Evolutionary conservation across 78 protist genomes (phyloP), one percentile per base, ranked within the genome.

Genomic region (Dictyostelium discoideum): DNA sequence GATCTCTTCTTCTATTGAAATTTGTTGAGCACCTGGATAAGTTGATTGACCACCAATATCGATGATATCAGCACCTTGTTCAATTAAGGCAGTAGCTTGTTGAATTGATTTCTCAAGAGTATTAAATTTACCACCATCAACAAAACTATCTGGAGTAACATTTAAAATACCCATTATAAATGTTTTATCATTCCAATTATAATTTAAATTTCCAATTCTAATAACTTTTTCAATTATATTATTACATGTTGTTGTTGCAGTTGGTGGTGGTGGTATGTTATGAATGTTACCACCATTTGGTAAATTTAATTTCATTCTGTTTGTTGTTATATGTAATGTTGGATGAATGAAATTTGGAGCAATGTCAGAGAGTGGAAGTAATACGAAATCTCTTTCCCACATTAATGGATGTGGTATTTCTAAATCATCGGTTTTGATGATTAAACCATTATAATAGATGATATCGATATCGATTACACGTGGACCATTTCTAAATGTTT

Each of bases 1-100:
- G 5, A 84, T 24, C 86, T 97, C 98, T 87, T 78, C 92, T 11
- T 92, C 96, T 8, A 69, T 40, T 32, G 72, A 63, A 54, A 97
- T 85, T 37, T 32, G 57, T 13, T 2, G 54, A 1, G 98, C 97
- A 44, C 93, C 93, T 2, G 98, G 98, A 37, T 97, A 85, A 16
- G 97, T 95, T 14, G 97, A 93, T 57, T 87, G 97, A 13, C 96
- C 98, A 14, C 98, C 98, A 13, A 97, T 73, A 74, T 97, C 98
- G 39, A 97, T 78, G 4, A 97, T 63, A 85, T 93, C 97, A 2
- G 97, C 72, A 29, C 98, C 97, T 2, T 46, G 65, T 6, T 46
- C 13, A 20, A 89, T 50, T 32, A 95, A 40, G 3, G 37, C 37
- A 0, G 50, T 57, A 26, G 86, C 84, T 78, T 65, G 80, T 48